A percentile compares a stretch with the other conserved stretches of the same genome.
Conservation (phyloP, 768 basidiomycete species). For the Boletus sensibilis region DNA sequence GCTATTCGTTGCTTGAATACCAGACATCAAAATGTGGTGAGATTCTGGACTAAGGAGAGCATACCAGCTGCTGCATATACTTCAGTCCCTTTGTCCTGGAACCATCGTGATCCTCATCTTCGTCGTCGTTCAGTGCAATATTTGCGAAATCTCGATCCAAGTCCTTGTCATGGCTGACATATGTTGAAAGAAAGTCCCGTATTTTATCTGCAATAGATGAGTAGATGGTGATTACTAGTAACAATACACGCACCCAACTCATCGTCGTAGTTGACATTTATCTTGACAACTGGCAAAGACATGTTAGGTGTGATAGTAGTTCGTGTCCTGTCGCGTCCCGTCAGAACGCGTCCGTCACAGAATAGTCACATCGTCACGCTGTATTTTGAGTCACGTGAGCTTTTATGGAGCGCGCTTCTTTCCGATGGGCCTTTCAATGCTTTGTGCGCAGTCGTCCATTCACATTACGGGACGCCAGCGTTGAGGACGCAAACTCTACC, state of each 20-base stretch:
- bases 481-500: too few relatives aligned
- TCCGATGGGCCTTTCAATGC: too few relatives aligned
- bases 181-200: slow-evolving; percentile 66
- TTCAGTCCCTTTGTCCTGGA: slow-evolving; percentile 51
- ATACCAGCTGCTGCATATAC: slow-evolving; percentile 82
- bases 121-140: slow-evolving; percentile 61
- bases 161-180: slow-evolving; percentile 63
- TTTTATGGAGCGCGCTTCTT: not conserved
- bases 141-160: slow-evolving; percentile 64
- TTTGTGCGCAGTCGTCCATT: too few relatives aligned
- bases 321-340: slow-evolving; percentile 18
- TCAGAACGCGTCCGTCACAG: slow-evolving; percentile 30
- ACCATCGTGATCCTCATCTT: slow-evolving; percentile 34
- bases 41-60: slow-evolving; percentile 30
- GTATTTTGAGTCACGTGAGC: slow-evolving; percentile 13
- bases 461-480: too few relatives aligned
- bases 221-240: not conserved
- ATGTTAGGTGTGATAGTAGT: slow-evolving; percentile 41
- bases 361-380: slow-evolving; percentile 17
- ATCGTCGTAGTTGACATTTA: slow-evolving; percentile 63
- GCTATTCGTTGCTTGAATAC: slow-evolving; percentile 78
- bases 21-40: slow-evolving; percentile 21
- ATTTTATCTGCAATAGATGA: slow-evolving; percentile 55
- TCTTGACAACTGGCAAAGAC: slow-evolving; percentile 62
- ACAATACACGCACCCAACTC: slow-evolving; percentile 57